These are phyloP conservation scores for Candida anutae DNA, from an alignment of 1,139 yeast genomes.

Conservation along the genomic window DNA sequence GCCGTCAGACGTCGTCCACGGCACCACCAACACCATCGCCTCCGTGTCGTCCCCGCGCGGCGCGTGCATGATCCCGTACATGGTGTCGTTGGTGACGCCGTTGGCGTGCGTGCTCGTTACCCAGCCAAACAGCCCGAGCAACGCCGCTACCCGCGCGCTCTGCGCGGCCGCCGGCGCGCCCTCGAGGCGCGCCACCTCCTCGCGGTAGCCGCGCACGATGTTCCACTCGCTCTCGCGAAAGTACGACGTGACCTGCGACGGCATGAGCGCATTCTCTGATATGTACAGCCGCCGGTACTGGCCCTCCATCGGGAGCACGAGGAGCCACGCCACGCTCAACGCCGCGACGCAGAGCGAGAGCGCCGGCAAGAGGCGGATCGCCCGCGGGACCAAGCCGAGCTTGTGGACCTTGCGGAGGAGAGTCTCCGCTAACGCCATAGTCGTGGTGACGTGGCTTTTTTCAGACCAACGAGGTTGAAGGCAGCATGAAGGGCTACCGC, in stretches of 20 bases:
- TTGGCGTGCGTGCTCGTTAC: slow-evolving; percentile 48
- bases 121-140: slow-evolving; percentile 71
- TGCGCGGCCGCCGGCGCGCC: slow-evolving; percentile 24
- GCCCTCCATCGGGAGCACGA: slow-evolving; percentile 71
- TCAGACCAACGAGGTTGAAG: too few relatives aligned
- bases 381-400: slow-evolving; percentile 51
- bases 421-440: slow-evolving; percentile 56
- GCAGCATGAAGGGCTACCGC: too few relatives aligned
- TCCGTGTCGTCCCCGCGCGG: slow-evolving; percentile 97
- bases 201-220: slow-evolving; percentile 75
- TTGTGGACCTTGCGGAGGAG: slow-evolving; percentile 46
- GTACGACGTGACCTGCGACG: slow-evolving; percentile 89
- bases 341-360: slow-evolving; percentile 56
- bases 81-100: slow-evolving; percentile 29
- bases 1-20: slow-evolving; percentile 62
- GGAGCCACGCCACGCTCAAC: slow-evolving; percentile 59
- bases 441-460: slow-evolving; percentile 1
- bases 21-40: slow-evolving; percentile 85
- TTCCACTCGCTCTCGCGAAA: slow-evolving; percentile 96
- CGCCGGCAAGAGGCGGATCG: slow-evolving; percentile 50
- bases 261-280: slow-evolving; percentile 94
- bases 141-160: slow-evolving; percentile 40
- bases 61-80: slow-evolving; percentile 83
- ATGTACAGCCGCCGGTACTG: slow-evolving; percentile 78
- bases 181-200: slow-evolving; percentile 40